phyloP scores from a whole-genome alignment of 208 protist species.

The Naegleria gruberi region DNA sequence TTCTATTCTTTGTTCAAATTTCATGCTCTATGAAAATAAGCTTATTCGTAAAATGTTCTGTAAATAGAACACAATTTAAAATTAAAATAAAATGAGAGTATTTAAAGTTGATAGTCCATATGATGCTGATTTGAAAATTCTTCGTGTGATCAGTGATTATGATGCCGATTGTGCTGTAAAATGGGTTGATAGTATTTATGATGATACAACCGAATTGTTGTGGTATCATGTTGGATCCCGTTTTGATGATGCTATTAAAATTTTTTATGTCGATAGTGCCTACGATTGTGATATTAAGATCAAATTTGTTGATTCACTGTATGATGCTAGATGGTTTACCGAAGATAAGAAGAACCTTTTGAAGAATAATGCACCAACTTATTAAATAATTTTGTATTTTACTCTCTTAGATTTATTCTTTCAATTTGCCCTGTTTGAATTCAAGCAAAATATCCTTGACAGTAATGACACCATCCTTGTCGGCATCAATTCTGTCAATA shows the following conservation, averaged over 20 bases:
- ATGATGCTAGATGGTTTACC: background rate
- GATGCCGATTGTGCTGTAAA: slow-evolving; percentile 15
- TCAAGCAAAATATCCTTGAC: slow-evolving; percentile 4
- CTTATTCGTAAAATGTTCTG: no score
- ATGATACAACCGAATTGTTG: slow-evolving; percentile 2
- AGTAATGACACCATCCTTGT: slow-evolving; percentile 16
- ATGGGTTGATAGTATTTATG: background rate
- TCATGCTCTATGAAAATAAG: no score
- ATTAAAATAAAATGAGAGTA: background rate
- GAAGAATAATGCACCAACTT: background rate
- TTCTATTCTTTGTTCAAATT: no score
- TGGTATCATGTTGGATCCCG: background rate
- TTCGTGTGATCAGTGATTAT: background rate
- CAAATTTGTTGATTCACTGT: background rate
- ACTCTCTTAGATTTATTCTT: background rate
- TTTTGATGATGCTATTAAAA: background rate
- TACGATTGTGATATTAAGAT: slow-evolving; percentile 14
- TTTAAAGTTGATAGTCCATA: background rate
- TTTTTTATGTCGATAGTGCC: background rate
- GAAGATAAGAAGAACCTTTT: slow-evolving; percentile 20
- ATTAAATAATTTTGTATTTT: background rate
- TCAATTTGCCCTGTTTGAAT: background rate
- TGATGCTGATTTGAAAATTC: slow-evolving; percentile 11
- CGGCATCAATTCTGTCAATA: background rate
- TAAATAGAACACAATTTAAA: no score